These are phyloP conservation scores for Peronosclerospora sorghi DNA, from an alignment of 352 stramenopile genomes.

Conservation along the genomic window DNA sequence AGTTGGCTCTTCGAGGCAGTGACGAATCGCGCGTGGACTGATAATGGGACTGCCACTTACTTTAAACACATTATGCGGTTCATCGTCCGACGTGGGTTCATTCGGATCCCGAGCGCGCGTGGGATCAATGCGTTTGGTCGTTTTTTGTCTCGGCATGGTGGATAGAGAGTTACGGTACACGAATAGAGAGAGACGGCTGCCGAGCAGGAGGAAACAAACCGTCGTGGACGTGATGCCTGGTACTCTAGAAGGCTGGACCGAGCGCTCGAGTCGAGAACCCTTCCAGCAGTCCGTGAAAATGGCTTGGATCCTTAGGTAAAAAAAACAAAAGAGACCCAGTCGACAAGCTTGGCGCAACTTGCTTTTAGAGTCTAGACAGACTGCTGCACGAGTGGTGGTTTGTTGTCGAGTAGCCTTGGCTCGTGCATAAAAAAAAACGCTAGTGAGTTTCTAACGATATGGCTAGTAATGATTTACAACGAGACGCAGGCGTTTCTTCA, in stretches of 20 bases:
- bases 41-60: slow-evolving; percentile 50
- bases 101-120: slow-evolving; percentile 16
- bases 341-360: slow-evolving; percentile 25
- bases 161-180: neutral
- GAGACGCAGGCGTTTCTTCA: slow-evolving; percentile 1
- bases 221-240: too few relatives aligned
- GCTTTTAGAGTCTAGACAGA: slow-evolving; percentile 11
- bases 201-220: too few relatives aligned
- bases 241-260: too few relatives aligned
- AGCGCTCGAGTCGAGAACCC: slow-evolving; percentile 11
- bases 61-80: slow-evolving; percentile 44
- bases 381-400: too few relatives aligned
- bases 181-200: too few relatives aligned
- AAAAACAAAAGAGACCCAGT: slow-evolving; percentile 17
- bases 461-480: slow-evolving; percentile 1
- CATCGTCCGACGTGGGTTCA: slow-evolving; percentile 13
- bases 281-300: slow-evolving; percentile 10
- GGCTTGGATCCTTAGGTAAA: slow-evolving; percentile 16
- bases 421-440: slow-evolving; percentile 3
- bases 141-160: slow-evolving; percentile 42
- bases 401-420: too few relatives aligned
- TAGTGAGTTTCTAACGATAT: slow-evolving; percentile 15
- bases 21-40: slow-evolving; percentile 55
- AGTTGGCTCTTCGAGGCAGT: slow-evolving; percentile 46
- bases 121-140: slow-evolving; percentile 40